Percentiles rank a stretch among this genome's conserved stretches.
These are phyloP conservation scores for Cyclotella cryptica DNA, from an alignment of 108 stramenopile species.

Conservation along the genomic window DNA sequence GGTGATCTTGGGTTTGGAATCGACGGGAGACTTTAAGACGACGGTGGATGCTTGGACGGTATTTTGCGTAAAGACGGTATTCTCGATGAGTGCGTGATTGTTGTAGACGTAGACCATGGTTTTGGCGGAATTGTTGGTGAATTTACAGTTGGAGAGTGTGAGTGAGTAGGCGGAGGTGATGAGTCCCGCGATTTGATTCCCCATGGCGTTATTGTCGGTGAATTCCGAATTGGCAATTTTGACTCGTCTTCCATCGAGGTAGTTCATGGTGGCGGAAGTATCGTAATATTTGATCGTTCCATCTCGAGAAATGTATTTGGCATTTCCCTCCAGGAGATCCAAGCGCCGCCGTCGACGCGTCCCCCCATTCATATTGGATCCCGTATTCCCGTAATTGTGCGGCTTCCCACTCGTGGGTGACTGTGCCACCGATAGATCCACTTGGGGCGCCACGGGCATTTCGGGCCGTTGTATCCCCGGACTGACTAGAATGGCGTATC, in stretches of 20 bases:
- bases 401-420: not conserved
- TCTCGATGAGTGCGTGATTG: conserved; percentile 37
- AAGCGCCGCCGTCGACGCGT: conserved; percentile 7
- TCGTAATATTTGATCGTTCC: conserved; percentile 37
- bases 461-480: conserved; percentile 39
- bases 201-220: conserved; percentile 25
- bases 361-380: not conserved
- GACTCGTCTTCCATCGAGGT: conserved; percentile 43
- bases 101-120: conserved; percentile 52
- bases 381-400: conserved; percentile 11
- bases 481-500: conserved; percentile 46
- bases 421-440: conserved; percentile 1
- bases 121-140: conserved; percentile 29
- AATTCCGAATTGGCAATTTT: conserved; percentile 36
- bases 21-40: conserved; percentile 33
- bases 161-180: conserved; percentile 47
- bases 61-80: conserved; percentile 43
- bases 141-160: conserved; percentile 32
- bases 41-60: conserved; percentile 38
- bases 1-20: not conserved
- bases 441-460: conserved; percentile 10
- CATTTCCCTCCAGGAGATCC: conserved; percentile 33
- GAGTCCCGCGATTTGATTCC: conserved; percentile 35
- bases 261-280: conserved; percentile 18
- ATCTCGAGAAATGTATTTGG: conserved; percentile 31